Evolutionary conservation across 148 eudicot species (phyloP), one percentile per base, ranked within the genome.

Genomic region (Nepenthes mirabilis): DNA sequence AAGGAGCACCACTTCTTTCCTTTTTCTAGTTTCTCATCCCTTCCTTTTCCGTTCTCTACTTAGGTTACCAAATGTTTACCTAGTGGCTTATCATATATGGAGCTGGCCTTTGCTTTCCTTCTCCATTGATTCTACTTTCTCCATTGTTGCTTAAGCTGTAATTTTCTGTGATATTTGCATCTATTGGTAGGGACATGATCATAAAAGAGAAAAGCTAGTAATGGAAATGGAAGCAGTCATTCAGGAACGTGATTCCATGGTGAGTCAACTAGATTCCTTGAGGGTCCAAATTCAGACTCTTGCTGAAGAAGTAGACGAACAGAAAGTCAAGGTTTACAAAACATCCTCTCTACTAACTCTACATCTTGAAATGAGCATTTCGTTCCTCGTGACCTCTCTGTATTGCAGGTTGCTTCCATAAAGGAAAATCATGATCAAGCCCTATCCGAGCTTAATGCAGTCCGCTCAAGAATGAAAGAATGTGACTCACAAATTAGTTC

Each of bases 181-280:
- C 6, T 77, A 47, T 23, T 51, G 33, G 49, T 59, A 93, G 98
- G 89, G 85, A 52, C 95, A 93, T 70, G 91, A 86, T 68, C 88
- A 84, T 80, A 76, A 82, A 74, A 75, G 82, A 73, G 96, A 93
- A 81, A 83, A 79, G 74, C 91, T 93, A 62, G 69, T 80, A 51
- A 93, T 93, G 96, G 95, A 89, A 79, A 78, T 83, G 89, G 96
- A 93, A 76, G 95, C 83, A 34, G 86, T 79, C 55, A 69, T 80
- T 51, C 75, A 86, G 66, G 96, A 88, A 63, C 75, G 76, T 32
- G 64, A 70, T 69, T 80, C 91, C 14, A 57, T 82, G 75, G 96
- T 78, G 75, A 75, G 69, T 63, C 95, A 93, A 63, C 72, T 82
- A 68, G 76, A 55, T 58, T 76, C 86, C 65, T 64, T 84, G 58